Conservation (phyloP, 306 rosid genomes). For the Leucaena leucocephala region DNA sequence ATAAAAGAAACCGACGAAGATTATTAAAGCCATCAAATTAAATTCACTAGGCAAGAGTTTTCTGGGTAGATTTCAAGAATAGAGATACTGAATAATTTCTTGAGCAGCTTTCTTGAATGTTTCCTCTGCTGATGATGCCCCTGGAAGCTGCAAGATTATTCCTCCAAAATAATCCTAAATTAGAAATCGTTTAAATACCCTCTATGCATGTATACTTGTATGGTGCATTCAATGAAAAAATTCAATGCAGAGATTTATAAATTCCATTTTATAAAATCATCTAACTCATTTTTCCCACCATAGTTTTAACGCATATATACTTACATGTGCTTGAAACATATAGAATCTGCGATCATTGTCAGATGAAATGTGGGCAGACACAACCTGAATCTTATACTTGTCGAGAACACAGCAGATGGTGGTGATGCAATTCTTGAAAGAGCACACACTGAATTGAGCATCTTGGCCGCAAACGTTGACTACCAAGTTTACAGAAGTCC, state of each 20-base stretch:
- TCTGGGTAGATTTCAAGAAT: not conserved
- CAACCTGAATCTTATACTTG: conserved; percentile 46
- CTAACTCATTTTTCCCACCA: too few relatives aligned
- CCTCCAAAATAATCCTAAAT: not conserved
- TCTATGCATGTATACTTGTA: not conserved
- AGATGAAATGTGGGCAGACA: conserved; percentile 50
- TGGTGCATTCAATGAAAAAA: not conserved
- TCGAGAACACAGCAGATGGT: conserved; percentile 52
- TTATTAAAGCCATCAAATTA: not conserved
- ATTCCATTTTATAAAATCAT: too few relatives aligned
- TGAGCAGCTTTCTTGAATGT: conserved; percentile 48
- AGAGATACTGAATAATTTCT: conserved; percentile 41
- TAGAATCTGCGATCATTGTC: conserved; percentile 30
- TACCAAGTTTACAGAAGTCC: not conserved
- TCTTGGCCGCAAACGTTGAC: conserved; percentile 8
- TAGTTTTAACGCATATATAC: not conserved
- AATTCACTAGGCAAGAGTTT: not conserved
- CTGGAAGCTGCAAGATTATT: conserved; percentile 15
- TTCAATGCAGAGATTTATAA: too few relatives aligned
- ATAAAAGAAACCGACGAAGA: not conserved
- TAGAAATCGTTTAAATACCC: not conserved
- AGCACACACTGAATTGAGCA: conserved; percentile 53
- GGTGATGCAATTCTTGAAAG: conserved; percentile 43
- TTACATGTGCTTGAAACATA: conserved; percentile 58
- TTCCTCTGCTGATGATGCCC: conserved; percentile 18